Evolutionary conservation across 225 moss, liverwort and hornwort genomes (phyloP).

Genomic region (Anthoceros angustus): DNA sequence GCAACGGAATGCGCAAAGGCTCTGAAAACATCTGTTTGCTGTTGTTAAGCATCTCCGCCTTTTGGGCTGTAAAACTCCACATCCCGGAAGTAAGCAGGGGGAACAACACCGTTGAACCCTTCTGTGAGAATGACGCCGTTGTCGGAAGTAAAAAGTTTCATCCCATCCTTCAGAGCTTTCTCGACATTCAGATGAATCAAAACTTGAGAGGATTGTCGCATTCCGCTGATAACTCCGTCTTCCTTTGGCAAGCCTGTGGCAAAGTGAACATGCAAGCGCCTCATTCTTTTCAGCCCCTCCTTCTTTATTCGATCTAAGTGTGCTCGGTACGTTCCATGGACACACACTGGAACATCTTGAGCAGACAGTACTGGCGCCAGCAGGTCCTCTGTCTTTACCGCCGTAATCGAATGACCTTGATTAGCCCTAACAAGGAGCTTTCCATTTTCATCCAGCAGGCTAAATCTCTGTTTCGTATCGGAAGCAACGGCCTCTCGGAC

Average conservation of each 20-base stretch:
- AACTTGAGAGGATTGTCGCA: conserved; percentile 33
- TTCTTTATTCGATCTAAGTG: conserved; percentile 29
- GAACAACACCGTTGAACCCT: conserved; percentile 61
- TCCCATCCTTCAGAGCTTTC: conserved; percentile 67
- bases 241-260: conserved; percentile 49
- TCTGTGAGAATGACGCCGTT: conserved; percentile 84
- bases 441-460: conserved; percentile 32
- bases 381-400: conserved; percentile 48
- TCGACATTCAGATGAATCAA: conserved; percentile 66
- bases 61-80: conserved; percentile 9
- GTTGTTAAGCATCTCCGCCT: no score
- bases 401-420: conserved; percentile 75
- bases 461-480: conserved; percentile 62
- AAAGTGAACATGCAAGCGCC: conserved; percentile 76
- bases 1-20: no score
- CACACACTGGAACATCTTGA: conserved; percentile 59
- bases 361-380: conserved; percentile 30
- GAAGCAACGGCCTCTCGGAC: conserved; percentile 46
- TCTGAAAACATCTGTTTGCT: no score
- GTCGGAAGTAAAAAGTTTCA: conserved; percentile 69
- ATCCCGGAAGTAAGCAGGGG: conserved; percentile 40
- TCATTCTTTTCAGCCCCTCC: conserved; percentile 61
- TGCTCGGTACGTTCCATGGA: conserved; percentile 58
- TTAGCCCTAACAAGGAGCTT: conserved; percentile 52
- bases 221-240: conserved; percentile 70